These are phyloP conservation scores for Saturnispora hagleri DNA, from an alignment of 805 yeast species.

Conservation along the genomic window DNA sequence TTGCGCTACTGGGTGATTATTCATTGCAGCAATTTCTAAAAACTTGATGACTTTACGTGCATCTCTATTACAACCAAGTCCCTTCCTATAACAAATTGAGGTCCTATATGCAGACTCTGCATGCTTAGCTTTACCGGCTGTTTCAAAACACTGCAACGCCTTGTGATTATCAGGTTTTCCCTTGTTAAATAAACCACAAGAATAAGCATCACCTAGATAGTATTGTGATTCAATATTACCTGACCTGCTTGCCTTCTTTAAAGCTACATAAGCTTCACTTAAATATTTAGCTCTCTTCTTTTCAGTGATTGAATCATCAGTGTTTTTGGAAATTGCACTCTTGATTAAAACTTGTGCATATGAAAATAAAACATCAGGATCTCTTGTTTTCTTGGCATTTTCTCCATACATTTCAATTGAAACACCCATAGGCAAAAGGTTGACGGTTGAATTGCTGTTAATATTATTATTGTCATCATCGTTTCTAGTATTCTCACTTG, in stretches of 20 bases:
- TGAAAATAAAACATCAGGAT: slow-evolving; percentile 79
- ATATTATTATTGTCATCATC: neutral
- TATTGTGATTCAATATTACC: slow-evolving; percentile 80
- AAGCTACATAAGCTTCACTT: slow-evolving; percentile 66
- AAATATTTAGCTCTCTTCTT: slow-evolving; percentile 46
- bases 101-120: slow-evolving; percentile 87
- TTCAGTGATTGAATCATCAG: slow-evolving; percentile 10
- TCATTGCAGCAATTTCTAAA: slow-evolving; percentile 76
- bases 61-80: slow-evolving; percentile 85
- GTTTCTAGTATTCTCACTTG: neutral
- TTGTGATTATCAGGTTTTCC: slow-evolving; percentile 73
- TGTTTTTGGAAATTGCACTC: slow-evolving; percentile 16
- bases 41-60: slow-evolving; percentile 79
- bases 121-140: slow-evolving; percentile 92
- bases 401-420: slow-evolving; percentile 81
- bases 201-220: slow-evolving; percentile 78
- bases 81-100: slow-evolving; percentile 87
- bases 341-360: slow-evolving; percentile 73
- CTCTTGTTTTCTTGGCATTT: slow-evolving; percentile 77
- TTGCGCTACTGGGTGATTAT: slow-evolving; percentile 96
- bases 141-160: slow-evolving; percentile 66
- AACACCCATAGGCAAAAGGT: slow-evolving; percentile 35
- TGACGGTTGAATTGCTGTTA: neutral
- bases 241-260: slow-evolving; percentile 24
- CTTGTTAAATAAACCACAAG: slow-evolving; percentile 58